Percentiles rank a stretch among this genome's conserved stretches.
These are phyloP conservation scores for Ascochyta pisi DNA, from an alignment of 2,329 filamentous ascomycete genomes.

Conservation along the genomic window DNA sequence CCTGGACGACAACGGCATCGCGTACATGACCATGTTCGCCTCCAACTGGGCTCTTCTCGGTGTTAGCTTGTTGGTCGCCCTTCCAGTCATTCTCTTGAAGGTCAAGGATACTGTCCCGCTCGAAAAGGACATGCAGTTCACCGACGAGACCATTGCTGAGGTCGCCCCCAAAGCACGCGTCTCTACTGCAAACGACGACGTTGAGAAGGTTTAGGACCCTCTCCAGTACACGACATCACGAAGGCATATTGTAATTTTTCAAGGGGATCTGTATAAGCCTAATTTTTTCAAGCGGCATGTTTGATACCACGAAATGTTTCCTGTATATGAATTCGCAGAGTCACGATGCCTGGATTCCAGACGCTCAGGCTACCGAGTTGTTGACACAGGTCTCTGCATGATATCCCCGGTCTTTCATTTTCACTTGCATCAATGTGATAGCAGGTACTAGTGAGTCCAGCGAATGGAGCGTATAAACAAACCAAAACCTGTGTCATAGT, in stretches of 20 bases:
- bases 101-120: slow-evolving; percentile 82
- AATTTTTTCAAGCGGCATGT: slow-evolving; percentile 15
- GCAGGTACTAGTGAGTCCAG: slow-evolving; percentile 3
- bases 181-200: slow-evolving; percentile 20
- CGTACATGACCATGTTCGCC: slow-evolving; percentile 76
- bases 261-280: slow-evolving; percentile 16
- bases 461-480: slow-evolving; percentile 4
- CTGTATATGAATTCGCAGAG: slow-evolving; percentile 34
- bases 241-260: slow-evolving; percentile 18
- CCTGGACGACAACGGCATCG: slow-evolving; percentile 64
- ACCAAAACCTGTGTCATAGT: not conserved
- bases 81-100: slow-evolving; percentile 78
- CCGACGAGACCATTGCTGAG: slow-evolving; percentile 80
- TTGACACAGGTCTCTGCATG: slow-evolving; percentile 28
- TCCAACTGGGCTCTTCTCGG: slow-evolving; percentile 78
- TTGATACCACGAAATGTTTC: slow-evolving; percentile 30
- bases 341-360: slow-evolving; percentile 25
- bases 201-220: slow-evolving; percentile 38
- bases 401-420: slow-evolving; percentile 24
- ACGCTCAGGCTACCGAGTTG: slow-evolving; percentile 18
- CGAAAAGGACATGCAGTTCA: slow-evolving; percentile 83
- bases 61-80: slow-evolving; percentile 76
- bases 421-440: slow-evolving; percentile 19
- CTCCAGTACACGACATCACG: slow-evolving; percentile 8
- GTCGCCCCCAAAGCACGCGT: slow-evolving; percentile 55